Evolutionary conservation across 2,329 filamentous ascomycete genomes (phyloP).

Genomic region (Pleomassaria siparia): DNA sequence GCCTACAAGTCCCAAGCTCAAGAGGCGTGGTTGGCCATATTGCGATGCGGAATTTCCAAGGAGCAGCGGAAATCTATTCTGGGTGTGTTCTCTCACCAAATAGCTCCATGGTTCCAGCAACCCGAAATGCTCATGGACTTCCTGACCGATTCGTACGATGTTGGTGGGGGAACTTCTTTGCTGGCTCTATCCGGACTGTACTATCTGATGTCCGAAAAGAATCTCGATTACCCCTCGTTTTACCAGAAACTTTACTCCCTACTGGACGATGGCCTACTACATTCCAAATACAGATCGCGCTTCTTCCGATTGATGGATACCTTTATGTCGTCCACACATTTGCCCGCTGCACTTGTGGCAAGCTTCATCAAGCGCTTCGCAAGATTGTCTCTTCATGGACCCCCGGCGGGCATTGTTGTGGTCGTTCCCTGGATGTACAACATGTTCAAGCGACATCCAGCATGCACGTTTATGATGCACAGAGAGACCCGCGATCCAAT

Average conservation of each 20-base stretch:
- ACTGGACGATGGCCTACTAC: slow-evolving; percentile 79
- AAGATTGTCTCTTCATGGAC: slow-evolving; percentile 80
- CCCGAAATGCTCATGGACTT: slow-evolving; percentile 94
- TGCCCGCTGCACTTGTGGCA: slow-evolving; percentile 86
- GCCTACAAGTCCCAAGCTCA: slow-evolving; percentile 80
- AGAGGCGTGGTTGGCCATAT: slow-evolving; percentile 80
- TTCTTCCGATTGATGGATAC: slow-evolving; percentile 92
- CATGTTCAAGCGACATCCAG: slow-evolving; percentile 83
- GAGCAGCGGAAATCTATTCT: slow-evolving; percentile 80
- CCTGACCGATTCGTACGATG: slow-evolving; percentile 88
- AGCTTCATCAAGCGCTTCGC: slow-evolving; percentile 96
- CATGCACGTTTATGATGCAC: slow-evolving; percentile 95
- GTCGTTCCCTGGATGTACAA: slow-evolving; percentile 96
- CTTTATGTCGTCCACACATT: slow-evolving; percentile 87
- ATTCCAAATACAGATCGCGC: slow-evolving; percentile 89
- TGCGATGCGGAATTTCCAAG: slow-evolving; percentile 66
- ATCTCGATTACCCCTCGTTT: slow-evolving; percentile 94
- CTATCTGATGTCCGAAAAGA: slow-evolving; percentile 89
- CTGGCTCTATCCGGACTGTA: slow-evolving; percentile 91
- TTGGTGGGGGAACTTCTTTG: slow-evolving; percentile 82
- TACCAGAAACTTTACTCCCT: slow-evolving; percentile 93
- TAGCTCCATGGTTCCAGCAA: slow-evolving; percentile 86
- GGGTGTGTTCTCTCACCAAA: slow-evolving; percentile 70
- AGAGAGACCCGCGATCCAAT: slow-evolving; percentile 65
- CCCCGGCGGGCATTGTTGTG: slow-evolving; percentile 84